A percentile compares a stretch with the other conserved stretches of the same genome.
Evolutionary conservation across 805 yeast genomes (phyloP).

Genomic region (Saccharomycopsis schoenii): DNA sequence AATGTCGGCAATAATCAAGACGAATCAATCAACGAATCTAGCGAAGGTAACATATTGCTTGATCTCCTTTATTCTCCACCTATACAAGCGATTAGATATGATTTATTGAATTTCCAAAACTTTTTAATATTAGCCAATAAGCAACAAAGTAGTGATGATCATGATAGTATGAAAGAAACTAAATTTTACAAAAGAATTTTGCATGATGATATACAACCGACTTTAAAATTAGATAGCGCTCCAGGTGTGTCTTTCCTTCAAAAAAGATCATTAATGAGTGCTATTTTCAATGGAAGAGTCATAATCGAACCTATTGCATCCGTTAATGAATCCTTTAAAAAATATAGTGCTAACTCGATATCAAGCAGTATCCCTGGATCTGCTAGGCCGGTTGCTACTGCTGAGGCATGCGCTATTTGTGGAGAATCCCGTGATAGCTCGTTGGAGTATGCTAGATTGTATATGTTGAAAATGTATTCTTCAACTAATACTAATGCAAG

Average conservation of each 20-base stretch:
- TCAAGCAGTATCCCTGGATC: conserved; percentile 17
- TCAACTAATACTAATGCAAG: conserved; percentile 10
- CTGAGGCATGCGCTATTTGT: conserved; percentile 51
- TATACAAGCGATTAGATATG: conserved; percentile 33
- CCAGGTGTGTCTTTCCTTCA: conserved; percentile 55
- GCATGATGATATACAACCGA: conserved; percentile 72
- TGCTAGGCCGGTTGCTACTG: conserved; percentile 36
- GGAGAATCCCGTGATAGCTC: conserved; percentile 66
- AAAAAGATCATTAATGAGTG: conserved; percentile 49
- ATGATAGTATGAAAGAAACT: conserved; percentile 28
- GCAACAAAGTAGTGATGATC: conserved; percentile 11
- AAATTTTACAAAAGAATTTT: conserved; percentile 56
- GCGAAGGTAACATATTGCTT: background rate
- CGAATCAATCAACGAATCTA: background rate
- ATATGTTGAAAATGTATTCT: conserved; percentile 46
- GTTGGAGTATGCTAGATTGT: conserved; percentile 69
- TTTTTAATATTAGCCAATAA: conserved; percentile 29
- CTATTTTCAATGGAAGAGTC: conserved; percentile 71
- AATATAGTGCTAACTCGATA: conserved; percentile 16
- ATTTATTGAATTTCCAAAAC: conserved; percentile 29
- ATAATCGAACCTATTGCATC: conserved; percentile 82
- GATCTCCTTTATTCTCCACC: conserved; percentile 31
- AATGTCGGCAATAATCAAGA: conserved; percentile 15
- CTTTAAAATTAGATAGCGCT: conserved; percentile 52
- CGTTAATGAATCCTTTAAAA: conserved; percentile 49